Conservation (phyloP, 2,329 filamentous ascomycete species). For the Scytalidium lignicola region DNA sequence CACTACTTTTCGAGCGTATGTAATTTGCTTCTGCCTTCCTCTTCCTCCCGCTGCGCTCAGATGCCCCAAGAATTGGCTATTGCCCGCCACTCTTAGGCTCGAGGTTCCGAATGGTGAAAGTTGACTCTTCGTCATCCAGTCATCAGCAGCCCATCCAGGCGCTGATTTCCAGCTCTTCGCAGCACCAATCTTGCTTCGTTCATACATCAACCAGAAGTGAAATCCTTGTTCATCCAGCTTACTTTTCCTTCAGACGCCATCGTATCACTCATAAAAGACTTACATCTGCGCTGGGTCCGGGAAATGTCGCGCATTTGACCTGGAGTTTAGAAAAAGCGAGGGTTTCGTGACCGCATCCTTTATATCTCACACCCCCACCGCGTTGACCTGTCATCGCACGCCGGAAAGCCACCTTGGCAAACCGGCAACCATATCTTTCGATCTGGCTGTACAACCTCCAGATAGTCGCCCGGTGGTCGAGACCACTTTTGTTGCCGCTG, state of each 20-base stretch:
- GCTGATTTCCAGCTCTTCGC: not conserved
- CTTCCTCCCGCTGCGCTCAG: conserved; percentile 8
- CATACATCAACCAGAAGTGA: no score
- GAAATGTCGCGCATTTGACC: not conserved
- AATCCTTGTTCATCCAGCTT: no score
- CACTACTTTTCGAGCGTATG: conserved; percentile 15
- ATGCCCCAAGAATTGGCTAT: conserved; percentile 13
- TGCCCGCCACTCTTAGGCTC: conserved; percentile 13
- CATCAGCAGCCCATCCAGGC: conserved; percentile 10
- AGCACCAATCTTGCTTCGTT: no score
- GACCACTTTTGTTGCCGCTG: conserved; percentile 25
- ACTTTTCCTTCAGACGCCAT: not conserved
- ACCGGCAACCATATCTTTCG: conserved; percentile 22
- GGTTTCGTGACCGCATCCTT: not conserved
- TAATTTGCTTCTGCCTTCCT: conserved; percentile 9
- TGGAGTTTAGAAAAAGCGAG: not conserved
- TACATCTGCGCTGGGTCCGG: not conserved
- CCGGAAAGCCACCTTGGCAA: conserved; percentile 22
- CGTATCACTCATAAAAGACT: not conserved
- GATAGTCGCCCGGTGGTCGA: conserved; percentile 28
- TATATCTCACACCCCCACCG: conserved; percentile 1
- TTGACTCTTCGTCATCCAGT: conserved; percentile 15
- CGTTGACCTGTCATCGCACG: conserved; percentile 18
- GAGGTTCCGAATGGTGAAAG: conserved; percentile 16
- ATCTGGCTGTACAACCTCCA: conserved; percentile 36